Conservation (phyloP, 2,329 filamentous ascomycete species). For the Colletotrichum lupini region DNA sequence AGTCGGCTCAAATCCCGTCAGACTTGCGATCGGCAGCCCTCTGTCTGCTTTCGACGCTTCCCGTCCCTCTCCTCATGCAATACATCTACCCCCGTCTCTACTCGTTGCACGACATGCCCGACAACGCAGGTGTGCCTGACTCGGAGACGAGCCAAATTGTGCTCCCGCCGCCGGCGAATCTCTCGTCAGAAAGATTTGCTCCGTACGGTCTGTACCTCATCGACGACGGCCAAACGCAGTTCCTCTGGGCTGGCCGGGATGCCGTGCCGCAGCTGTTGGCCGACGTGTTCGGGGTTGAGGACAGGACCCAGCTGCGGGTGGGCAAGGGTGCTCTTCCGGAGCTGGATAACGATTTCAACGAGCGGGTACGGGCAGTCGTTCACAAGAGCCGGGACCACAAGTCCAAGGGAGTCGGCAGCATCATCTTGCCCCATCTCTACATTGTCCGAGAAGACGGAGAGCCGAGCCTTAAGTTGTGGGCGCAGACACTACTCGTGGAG, state of each 20-base stretch:
- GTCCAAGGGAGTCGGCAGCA: conserved; percentile 89
- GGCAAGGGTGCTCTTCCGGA: conserved; percentile 90
- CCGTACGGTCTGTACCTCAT: conserved; percentile 95
- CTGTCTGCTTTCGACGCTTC: conserved; percentile 92
- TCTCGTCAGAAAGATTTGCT: conserved; percentile 88
- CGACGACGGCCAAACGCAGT: conserved; percentile 97
- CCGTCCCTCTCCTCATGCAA: conserved; percentile 88
- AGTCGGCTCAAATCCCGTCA: conserved; percentile 92
- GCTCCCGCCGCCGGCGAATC: conserved; percentile 84
- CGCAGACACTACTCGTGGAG: conserved; percentile 94
- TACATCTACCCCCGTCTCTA: conserved; percentile 91
- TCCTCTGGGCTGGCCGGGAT: conserved; percentile 95
- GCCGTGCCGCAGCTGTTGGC: conserved; percentile 87
- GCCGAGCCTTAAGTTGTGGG: conserved; percentile 94
- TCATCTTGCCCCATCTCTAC: conserved; percentile 92
- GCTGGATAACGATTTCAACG: conserved; percentile 95
- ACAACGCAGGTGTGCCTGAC: conserved; percentile 88
- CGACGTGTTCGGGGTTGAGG: conserved; percentile 91
- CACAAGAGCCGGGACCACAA: conserved; percentile 92
- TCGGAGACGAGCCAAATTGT: conserved; percentile 88
- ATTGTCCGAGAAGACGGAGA: conserved; percentile 96
- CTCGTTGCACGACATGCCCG: conserved; percentile 95
- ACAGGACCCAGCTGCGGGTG: conserved; percentile 86
- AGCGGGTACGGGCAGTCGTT: conserved; percentile 88
- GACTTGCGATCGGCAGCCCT: conserved; percentile 94